Base-by-base conservation (phyloP, 164 flowering plant species). In the Buxus sempervirens region DNA sequence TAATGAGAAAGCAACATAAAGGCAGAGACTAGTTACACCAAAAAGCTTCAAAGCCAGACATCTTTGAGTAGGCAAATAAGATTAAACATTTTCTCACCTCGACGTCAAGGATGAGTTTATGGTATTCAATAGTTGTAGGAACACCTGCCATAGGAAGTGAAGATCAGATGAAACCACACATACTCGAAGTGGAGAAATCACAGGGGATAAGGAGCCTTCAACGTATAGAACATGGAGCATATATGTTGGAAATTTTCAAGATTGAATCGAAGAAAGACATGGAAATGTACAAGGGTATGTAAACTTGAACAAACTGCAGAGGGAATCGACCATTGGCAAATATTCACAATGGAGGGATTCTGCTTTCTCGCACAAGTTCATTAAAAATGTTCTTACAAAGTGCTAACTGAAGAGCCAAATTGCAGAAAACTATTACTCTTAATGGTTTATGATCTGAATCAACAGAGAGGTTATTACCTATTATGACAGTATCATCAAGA, bases 51-150 rank as follows among this genome's bases (percentile, higher is more conserved):
- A 45, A 45, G 3, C 38, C 7, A 32, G 3, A 32, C 38, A 32
- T 32, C 7, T 32, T 32, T 32, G 38, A 3, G 38, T 32, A 3
- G 38, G 38, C 42, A 66, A 49, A 22, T 51, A 9, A 45, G 51
- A 45, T 10, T 45, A 45, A 2, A 45, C 13, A 36, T 53, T 71
- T 69, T 16, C 72, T 1, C 42, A 90, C 98, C 97, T 95, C 97
- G 60, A 89, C 67, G 16, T 95, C 97, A 72, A 95, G 92, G 76
- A 95, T 95, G 36, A 95, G 96, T 73, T 95, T 95, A 72, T 95
- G 98, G 83, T 92, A 95, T 0, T 92, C 98, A 48, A 95, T 92
- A 48, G 98, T 95, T 59, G 97, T 95, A 41, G 98, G 98, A 72
- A 92, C 88, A 24, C 98, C 98, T 92, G 85, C 65, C 59, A 54